Evolutionary conservation across 371 early-diverging fungal species (phyloP), one percentile per base, ranked within the genome.

Genomic region (Paraphysoderma sedebokerense): DNA sequence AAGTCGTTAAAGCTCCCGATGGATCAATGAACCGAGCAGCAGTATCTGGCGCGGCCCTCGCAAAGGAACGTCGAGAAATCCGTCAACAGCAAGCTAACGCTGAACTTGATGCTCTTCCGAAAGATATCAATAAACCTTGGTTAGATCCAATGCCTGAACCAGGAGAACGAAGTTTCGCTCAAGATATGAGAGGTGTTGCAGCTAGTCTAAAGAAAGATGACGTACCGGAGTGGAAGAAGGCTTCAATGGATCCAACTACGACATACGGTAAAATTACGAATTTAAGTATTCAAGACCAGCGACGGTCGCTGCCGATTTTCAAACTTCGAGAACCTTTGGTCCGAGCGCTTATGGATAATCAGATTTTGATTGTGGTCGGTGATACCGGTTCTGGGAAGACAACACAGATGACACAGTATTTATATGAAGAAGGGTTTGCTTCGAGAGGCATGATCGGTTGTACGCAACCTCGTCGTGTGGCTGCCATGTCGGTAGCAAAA

Each of bases 331-430:
- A 71, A 8, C 58, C 68, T 33, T 63, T 98, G 45, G 63, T 95
- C 17, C 65, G 85, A 45, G 93, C 92, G 15, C 72, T 98, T 12
- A 59, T 63, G 22, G 77, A 85, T 54, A 83, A 95, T 59, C 95
- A 93, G 67, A 73, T 92, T 46, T 53, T 95, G 57, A 75, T 96
- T 48, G 88, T 87, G 0, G 84, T 95, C 20, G 97, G 96, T 32
- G 97, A 97, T 50, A 98, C 99, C 5, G 99, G 99, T 6, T 92
- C 96, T 11, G 99, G 99, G 24, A 99, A 98, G 62, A 98, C 99
- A 0, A 99, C 99, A 5, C 99, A 98, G 64, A 87, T 99, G 81
- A 91, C 98, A 5, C 98, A 99, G 65, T 99, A 96, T 56, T 65
- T 98, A 44, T 80, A 82, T 12, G 95, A 98, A 61, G 89, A 87